Percentiles rank a stretch among this genome's conserved stretches.
These are phyloP conservation scores for Aleurites moluccanus DNA, from an alignment of 441 rosid genomes.

Conservation along the genomic window DNA sequence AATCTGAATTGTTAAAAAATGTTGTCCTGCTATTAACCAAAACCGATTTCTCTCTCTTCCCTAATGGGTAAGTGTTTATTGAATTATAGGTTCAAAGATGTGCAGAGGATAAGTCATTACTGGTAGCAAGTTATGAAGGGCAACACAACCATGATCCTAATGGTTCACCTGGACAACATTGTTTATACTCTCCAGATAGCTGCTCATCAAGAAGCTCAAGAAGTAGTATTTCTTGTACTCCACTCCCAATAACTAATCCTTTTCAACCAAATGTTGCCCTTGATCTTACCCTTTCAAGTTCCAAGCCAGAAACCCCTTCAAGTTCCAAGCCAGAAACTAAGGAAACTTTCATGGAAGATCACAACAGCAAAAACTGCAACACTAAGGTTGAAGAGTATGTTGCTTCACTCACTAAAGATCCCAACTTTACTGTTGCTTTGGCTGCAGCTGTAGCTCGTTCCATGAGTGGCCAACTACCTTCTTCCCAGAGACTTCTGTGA, in stretches of 20 bases:
- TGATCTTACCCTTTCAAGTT: conserved; percentile 40
- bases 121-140: conserved; percentile 90
- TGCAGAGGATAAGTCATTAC: conserved; percentile 63
- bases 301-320: conserved; percentile 17
- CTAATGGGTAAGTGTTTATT: not conserved
- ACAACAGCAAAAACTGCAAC: conserved; percentile 9
- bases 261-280: conserved; percentile 23
- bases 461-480: conserved; percentile 16
- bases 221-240: not conserved
- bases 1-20: too few species aligned
- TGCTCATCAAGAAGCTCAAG: conserved; percentile 13
- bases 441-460: conserved; percentile 84
- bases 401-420: conserved; percentile 76
- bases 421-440: conserved; percentile 67
- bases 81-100: conserved; percentile 71
- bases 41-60: too few species aligned
- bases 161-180: not conserved
- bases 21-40: too few species aligned
- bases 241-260: conserved; percentile 6
- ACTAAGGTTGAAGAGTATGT: conserved; percentile 60
- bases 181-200: conserved; percentile 5
- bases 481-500: conserved; percentile 10
- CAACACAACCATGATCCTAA: conserved; percentile 65
- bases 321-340: too few species aligned
- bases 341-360: not conserved